Percentiles rank a stretch among this genome's conserved stretches.
Evolutionary conservation across 2,329 filamentous ascomycete species (phyloP).

Genomic region (Stagonosporopsis tanaceti): DNA sequence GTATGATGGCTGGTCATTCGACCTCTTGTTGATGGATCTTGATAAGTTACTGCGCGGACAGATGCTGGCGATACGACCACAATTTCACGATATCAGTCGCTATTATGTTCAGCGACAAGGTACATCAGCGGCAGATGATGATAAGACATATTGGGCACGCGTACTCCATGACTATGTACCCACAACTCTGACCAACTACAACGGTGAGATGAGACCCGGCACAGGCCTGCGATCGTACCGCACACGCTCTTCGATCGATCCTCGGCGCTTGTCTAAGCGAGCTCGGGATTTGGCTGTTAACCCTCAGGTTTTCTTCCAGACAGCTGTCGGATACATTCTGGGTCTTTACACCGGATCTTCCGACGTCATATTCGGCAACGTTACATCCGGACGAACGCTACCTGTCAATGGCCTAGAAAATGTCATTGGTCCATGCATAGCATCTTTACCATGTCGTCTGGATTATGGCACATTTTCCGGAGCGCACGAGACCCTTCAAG

Average conservation of each 20-base stretch:
- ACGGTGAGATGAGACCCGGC: conserved; percentile 43
- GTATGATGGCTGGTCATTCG: conserved; percentile 94
- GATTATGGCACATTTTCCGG: conserved; percentile 62
- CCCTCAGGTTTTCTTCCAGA: conserved; percentile 78
- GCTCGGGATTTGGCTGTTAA: conserved; percentile 57
- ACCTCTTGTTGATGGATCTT: conserved; percentile 75
- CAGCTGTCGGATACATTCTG: conserved; percentile 72
- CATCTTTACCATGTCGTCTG: conserved; percentile 76
- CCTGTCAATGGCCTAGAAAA: conserved; percentile 73
- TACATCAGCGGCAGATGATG: background rate
- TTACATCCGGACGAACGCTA: conserved; percentile 83
- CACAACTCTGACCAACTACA: conserved; percentile 66
- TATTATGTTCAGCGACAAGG: conserved; percentile 42
- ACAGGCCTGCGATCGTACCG: conserved; percentile 21
- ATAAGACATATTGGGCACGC: conserved; percentile 72
- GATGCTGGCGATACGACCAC: conserved; percentile 55
- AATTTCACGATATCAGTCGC: conserved; percentile 67
- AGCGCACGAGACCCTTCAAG: conserved; percentile 67
- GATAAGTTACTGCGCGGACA: conserved; percentile 56
- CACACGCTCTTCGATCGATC: conserved; percentile 32
- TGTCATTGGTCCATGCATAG: conserved; percentile 81
- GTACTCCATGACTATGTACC: conserved; percentile 67
- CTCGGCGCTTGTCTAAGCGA: conserved; percentile 20
- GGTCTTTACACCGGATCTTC: conserved; percentile 67
- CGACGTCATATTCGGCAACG: conserved; percentile 78